phyloP scores from a whole-genome alignment of 164 flowering plant genomes.

The Kingdonia uniflora region DNA sequence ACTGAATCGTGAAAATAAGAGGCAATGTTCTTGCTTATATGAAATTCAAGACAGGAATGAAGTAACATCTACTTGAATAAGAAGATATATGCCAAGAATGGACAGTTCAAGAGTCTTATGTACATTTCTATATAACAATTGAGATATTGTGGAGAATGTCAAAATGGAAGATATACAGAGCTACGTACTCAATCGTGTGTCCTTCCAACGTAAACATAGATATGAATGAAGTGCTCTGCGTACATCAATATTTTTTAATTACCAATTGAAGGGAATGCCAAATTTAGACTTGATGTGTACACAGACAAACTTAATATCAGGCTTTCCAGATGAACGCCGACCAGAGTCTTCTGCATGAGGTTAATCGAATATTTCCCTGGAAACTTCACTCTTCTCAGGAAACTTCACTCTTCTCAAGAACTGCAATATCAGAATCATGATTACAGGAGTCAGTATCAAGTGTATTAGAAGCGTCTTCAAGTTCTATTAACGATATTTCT shows the following conservation, averaged over 20 bases:
- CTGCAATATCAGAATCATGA: constrained; percentile 18
- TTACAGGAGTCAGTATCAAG: constrained; percentile 4
- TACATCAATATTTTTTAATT: constrained; percentile 70
- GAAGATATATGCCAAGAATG: too few species aligned
- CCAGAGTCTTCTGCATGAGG: constrained; percentile 1
- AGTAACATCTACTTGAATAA: too few species aligned
- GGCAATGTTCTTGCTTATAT: too few species aligned
- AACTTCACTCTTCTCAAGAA: too few species aligned
- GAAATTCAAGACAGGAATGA: too few species aligned
- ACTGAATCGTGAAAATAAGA: too few species aligned
- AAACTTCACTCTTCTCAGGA: constrained; percentile 11
- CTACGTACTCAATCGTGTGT: constrained; percentile 8
- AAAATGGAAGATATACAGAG: too few species aligned
- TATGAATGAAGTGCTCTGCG: constrained; percentile 83
- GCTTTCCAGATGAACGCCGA: constrained; percentile 6
- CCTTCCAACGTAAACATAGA: constrained; percentile 53
- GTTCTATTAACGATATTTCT: constrained; percentile 17
- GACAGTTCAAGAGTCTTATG: too few species aligned
- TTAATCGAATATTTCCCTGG: constrained; percentile 14
- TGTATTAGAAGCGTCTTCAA: constrained; percentile 20
- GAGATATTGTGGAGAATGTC: background rate
- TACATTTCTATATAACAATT: background rate
- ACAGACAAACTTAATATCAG: constrained; percentile 62
- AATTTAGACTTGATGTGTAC: constrained; percentile 79
- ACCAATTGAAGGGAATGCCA: constrained; percentile 90